phyloP scores from a whole-genome alignment of 1,284 basidiomycete genomes.

The Rhodotorula sp. region DNA sequence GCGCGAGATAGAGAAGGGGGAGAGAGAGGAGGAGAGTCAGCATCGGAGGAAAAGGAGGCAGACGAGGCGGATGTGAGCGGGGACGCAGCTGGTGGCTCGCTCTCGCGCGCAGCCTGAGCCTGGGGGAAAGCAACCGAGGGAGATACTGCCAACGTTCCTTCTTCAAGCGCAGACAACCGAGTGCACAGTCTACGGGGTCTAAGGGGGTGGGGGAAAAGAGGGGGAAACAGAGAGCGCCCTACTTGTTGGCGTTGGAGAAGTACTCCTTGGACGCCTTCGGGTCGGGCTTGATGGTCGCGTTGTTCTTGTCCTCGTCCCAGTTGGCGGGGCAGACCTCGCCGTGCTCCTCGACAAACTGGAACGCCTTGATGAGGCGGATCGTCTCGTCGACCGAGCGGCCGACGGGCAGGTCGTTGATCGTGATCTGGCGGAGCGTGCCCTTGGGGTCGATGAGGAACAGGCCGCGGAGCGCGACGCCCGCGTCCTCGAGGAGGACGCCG shows the following conservation, averaged over 20 bases:
- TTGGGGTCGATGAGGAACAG: conserved; percentile 88
- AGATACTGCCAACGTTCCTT: not conserved
- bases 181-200: not conserved
- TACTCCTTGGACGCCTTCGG: conserved; percentile 13
- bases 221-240: not conserved
- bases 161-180: not conserved
- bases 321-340: conserved; percentile 82
- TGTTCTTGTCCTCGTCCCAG: conserved; percentile 61
- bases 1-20: not conserved
- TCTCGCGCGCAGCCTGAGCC: no score
- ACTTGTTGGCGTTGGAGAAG: conserved; percentile 11
- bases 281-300: conserved; percentile 17
- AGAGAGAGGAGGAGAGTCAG: not conserved
- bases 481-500: conserved; percentile 79
- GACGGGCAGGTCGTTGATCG: conserved; percentile 84
- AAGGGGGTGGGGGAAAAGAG: not conserved
- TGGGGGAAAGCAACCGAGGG: no score
- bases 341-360: conserved; percentile 78
- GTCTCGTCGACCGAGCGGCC: conserved; percentile 90
- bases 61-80: not conserved
- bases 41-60: no score
- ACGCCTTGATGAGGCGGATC: conserved; percentile 81
- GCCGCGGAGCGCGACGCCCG: conserved; percentile 80
- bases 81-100: not conserved
- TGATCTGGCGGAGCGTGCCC: conserved; percentile 77